Conservation (phyloP, 768 basidiomycete genomes). For the Termitomyces heimii region DNA sequence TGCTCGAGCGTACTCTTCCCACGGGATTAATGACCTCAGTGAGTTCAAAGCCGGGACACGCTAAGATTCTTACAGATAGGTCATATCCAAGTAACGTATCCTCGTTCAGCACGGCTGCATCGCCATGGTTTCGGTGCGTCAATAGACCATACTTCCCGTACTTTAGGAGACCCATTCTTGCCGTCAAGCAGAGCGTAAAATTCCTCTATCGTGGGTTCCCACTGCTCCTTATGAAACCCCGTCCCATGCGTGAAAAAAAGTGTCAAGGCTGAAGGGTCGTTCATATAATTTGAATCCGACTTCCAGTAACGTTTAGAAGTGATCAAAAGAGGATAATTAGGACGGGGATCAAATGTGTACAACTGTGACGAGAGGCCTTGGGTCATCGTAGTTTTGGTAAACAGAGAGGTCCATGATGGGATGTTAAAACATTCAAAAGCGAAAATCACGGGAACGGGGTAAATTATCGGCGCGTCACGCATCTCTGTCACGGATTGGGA, state of each 20-base stretch:
- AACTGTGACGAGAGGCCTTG: slow-evolving; percentile 14
- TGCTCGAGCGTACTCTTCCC: slow-evolving; percentile 47
- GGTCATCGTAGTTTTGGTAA: background rate
- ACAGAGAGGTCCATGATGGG: background rate
- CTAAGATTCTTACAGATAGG: slow-evolving; percentile 30
- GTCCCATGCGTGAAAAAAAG: slow-evolving; percentile 49
- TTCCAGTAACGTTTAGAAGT: slow-evolving; percentile 47
- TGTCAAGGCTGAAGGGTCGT: slow-evolving; percentile 36
- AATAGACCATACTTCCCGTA: slow-evolving; percentile 45
- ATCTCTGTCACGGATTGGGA: too few species aligned
- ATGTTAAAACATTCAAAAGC: background rate
- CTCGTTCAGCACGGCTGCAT: slow-evolving; percentile 44
- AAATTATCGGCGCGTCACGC: background rate
- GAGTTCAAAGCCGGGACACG: background rate
- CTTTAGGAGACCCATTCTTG: slow-evolving; percentile 19
- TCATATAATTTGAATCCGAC: slow-evolving; percentile 22
- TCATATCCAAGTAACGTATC: slow-evolving; percentile 34
- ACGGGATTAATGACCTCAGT: slow-evolving; percentile 29
- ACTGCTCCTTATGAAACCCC: slow-evolving; percentile 53
- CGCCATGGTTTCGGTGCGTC: slow-evolving; percentile 54
- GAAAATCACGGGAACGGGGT: background rate
- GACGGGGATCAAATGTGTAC: slow-evolving; percentile 49
- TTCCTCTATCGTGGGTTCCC: slow-evolving; percentile 50
- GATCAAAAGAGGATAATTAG: slow-evolving; percentile 40
- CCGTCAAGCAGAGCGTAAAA: slow-evolving; percentile 25